Percentiles rank a stretch among this genome's conserved stretches.
Conservation (phyloP, 257 asterid species). For the Forsythia suspensa region DNA sequence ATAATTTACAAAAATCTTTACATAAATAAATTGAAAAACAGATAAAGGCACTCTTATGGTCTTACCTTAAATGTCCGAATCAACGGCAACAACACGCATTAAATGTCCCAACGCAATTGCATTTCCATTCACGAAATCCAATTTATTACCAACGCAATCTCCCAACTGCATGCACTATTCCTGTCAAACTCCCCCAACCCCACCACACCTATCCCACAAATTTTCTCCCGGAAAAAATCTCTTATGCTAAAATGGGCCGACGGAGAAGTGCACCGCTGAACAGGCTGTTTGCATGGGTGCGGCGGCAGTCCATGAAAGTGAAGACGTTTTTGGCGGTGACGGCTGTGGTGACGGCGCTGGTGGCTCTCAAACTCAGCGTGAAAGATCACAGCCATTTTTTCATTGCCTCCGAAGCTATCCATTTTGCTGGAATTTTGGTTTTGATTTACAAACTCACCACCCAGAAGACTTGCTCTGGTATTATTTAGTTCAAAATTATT, state of each 20-base stretch:
- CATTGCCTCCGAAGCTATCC: conserved; percentile 62
- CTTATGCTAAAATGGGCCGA: conserved; percentile 51
- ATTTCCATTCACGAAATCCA: background rate
- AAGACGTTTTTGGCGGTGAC: conserved; percentile 53
- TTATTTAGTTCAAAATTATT: background rate
- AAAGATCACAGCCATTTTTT: conserved; percentile 60
- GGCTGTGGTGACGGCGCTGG: conserved; percentile 37
- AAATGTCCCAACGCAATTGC: background rate
- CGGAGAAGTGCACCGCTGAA: conserved; percentile 61
- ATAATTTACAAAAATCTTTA: too few relatives aligned
- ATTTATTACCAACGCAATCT: background rate
- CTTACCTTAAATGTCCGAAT: background rate
- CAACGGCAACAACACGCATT: background rate
- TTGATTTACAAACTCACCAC: conserved; percentile 77
- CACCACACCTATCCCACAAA: background rate
- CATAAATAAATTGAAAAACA: too few relatives aligned
- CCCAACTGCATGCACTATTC: conserved; percentile 6
- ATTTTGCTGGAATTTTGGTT: conserved; percentile 67
- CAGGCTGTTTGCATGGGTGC: conserved; percentile 70
- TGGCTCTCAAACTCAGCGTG: conserved; percentile 60
- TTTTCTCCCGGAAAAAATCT: background rate
- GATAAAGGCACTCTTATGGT: too few relatives aligned
- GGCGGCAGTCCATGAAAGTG: conserved; percentile 74
- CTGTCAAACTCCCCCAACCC: conserved; percentile 11
- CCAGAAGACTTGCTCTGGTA: conserved; percentile 79